Evolutionary conservation across 208 protist genomes (phyloP).

Genomic region (Vickermania ingenoplastis): DNA sequence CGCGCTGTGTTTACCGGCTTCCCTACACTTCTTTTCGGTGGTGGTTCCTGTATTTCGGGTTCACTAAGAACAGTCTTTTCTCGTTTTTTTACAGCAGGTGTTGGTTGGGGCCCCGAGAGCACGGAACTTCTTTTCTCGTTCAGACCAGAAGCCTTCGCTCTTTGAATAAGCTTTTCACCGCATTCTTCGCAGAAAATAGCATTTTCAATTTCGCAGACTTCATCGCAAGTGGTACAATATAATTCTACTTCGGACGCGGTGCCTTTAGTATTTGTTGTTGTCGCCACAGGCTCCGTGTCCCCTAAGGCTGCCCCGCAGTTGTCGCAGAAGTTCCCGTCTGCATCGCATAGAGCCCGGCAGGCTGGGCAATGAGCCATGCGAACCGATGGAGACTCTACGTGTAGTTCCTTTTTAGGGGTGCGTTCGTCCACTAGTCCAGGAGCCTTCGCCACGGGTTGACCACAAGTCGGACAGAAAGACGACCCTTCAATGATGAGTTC

Average conservation of each 20-base stretch:
- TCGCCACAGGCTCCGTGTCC: conserved; percentile 15
- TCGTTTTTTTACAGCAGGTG: no score
- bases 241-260: conserved; percentile 9
- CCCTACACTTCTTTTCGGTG: no score
- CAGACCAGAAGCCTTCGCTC: no score
- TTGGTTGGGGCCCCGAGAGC: no score
- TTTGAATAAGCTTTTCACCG: conserved; percentile 43
- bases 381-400: conserved; percentile 9
- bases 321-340: conserved; percentile 80
- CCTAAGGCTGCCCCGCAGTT: conserved; percentile 71
- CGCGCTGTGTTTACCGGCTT: no score
- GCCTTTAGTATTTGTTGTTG: neutral
- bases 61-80: neutral
- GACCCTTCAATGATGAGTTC: conserved; percentile 57
- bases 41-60: neutral
- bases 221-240: conserved; percentile 52
- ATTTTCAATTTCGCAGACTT: conserved; percentile 22
- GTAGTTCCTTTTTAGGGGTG: conserved; percentile 7
- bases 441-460: conserved; percentile 49
- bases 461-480: conserved; percentile 79
- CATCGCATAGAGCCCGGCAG: conserved; percentile 62
- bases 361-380: conserved; percentile 46
- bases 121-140: no score
- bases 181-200: conserved; percentile 78
- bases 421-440: conserved; percentile 37